phyloP scores from a whole-genome alignment of 495 filamentous ascomycete species.

The Aspergillus bridgeri region DNA sequence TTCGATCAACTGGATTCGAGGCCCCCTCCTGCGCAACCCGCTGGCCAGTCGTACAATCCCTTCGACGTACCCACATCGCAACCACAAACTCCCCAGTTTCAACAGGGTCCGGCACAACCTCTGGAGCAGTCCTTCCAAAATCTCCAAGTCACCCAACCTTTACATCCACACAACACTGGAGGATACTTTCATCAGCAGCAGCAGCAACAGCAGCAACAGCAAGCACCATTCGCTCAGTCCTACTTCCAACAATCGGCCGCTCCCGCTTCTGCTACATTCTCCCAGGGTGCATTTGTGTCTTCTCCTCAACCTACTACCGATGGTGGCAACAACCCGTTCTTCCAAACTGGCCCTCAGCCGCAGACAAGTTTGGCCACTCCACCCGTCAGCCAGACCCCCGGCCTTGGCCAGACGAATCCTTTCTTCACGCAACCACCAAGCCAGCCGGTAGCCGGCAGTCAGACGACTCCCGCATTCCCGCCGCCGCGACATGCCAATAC shows the following conservation, averaged over 20 bases:
- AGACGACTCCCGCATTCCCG: slow-evolving; percentile 6
- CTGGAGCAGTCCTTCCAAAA: slow-evolving; percentile 69
- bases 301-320: slow-evolving; percentile 41
- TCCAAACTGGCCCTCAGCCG: slow-evolving; percentile 30
- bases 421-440: slow-evolving; percentile 48
- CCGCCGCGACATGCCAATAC: slow-evolving; percentile 42
- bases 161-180: slow-evolving; percentile 84
- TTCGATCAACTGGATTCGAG: slow-evolving; percentile 47
- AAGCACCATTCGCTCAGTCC: slow-evolving; percentile 44
- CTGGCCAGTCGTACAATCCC: slow-evolving; percentile 54
- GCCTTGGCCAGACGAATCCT: slow-evolving; percentile 45
- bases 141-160: slow-evolving; percentile 64
- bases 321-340: slow-evolving; percentile 64
- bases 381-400: slow-evolving; percentile 26
- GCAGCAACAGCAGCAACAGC: slow-evolving; percentile 54
- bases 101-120: slow-evolving; percentile 27
- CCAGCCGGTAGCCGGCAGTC: slow-evolving; percentile 20
- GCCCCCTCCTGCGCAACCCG: slow-evolving; percentile 27
- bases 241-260: slow-evolving; percentile 55
- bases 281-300: slow-evolving; percentile 45
- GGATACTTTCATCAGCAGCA: slow-evolving; percentile 60
- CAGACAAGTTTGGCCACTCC: slow-evolving; percentile 35
- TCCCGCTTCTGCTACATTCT: slow-evolving; percentile 52
- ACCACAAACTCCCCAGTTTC: slow-evolving; percentile 42
- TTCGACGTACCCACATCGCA: slow-evolving; percentile 53